Evolutionary conservation across 176 grass and related monocot species (phyloP).

Genomic region (Saccharum officinarum): DNA sequence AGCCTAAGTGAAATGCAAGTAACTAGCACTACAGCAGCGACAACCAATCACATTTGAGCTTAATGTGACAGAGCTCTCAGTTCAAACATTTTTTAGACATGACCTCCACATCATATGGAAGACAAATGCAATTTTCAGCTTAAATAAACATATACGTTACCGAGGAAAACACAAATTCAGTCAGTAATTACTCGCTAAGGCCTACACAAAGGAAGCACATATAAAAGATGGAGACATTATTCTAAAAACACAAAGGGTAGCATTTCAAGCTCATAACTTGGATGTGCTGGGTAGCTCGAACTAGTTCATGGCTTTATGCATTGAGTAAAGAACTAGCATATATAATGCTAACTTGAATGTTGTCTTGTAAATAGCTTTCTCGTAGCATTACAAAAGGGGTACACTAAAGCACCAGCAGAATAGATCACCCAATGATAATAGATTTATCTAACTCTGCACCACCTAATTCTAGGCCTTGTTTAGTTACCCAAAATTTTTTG

Average conservation of each 20-base stretch:
- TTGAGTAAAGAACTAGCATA: background rate
- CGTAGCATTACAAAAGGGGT: background rate
- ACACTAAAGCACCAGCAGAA: background rate
- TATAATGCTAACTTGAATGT: background rate
- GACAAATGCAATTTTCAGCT: background rate
- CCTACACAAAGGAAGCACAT: background rate
- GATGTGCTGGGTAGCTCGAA: background rate
- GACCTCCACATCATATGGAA: background rate
- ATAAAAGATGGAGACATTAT: background rate
- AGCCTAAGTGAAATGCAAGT: too few relatives aligned
- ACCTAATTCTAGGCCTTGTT: background rate
- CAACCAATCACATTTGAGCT: background rate
- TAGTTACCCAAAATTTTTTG: too few relatives aligned
- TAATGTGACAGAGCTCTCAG: background rate
- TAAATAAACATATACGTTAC: background rate
- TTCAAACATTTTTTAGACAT: background rate
- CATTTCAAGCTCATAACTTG: too few relatives aligned
- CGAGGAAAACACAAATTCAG: too few relatives aligned
- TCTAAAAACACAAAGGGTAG: background rate
- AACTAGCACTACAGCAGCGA: too few relatives aligned
- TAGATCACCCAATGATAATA: background rate
- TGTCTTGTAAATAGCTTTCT: background rate
- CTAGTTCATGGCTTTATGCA: background rate
- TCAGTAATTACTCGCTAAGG: too few relatives aligned
- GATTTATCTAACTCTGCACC: background rate